Evolutionary conservation across 352 stramenopile genomes (phyloP), one percentile per base, ranked within the genome.

Genomic region (Blastocystis sp.): DNA sequence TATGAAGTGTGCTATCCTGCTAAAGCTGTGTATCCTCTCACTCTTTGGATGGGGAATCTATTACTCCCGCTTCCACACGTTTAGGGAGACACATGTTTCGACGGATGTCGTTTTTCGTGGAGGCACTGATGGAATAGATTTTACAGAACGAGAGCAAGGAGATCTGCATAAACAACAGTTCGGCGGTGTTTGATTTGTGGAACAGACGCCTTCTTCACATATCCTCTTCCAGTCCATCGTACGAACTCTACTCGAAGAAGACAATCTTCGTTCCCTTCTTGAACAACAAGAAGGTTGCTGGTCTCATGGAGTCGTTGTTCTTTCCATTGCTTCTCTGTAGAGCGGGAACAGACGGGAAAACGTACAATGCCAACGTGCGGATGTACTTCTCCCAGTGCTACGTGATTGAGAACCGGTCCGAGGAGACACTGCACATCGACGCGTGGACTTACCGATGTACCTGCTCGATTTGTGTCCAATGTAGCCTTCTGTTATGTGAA

Each of bases 361-460:
- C 44, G 3, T 81, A 81, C 21, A 29, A 18, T 46, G 69, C 40
- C 0, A 61, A 81, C 63, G 27, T 81, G n/a, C 46, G 69, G 4
- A 65, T 81, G 51, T 81, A 63, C 48, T 81, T 81, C 36, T 81
- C 69, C 18, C 69, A 64, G n/a, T 81, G 69, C 53, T 81, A 81
- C 38, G 21, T 81, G 24, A 61, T 81, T 34, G 69, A 81, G 29
- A 81, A 81, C 44, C 36, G n/a, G 14, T 42, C 21, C 21, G 27
- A 64, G 32, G 21, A 32, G 24, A 61, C 29, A 32, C 27, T 46
- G n/a, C 69, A 81, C 24, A 61, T 57, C 36, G 49, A 29, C 42
- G 69, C 48, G 8, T 36, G 3, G 4, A 57, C 44, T 6, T 63
- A 65, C 44, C 44, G 69, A 42, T 61, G 44, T 65, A 63, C 42